Evolutionary conservation across 192 early-diverging fungal genomes (phyloP), one percentile per base, ranked within the genome.

Genomic region (Coemansia sp.): DNA sequence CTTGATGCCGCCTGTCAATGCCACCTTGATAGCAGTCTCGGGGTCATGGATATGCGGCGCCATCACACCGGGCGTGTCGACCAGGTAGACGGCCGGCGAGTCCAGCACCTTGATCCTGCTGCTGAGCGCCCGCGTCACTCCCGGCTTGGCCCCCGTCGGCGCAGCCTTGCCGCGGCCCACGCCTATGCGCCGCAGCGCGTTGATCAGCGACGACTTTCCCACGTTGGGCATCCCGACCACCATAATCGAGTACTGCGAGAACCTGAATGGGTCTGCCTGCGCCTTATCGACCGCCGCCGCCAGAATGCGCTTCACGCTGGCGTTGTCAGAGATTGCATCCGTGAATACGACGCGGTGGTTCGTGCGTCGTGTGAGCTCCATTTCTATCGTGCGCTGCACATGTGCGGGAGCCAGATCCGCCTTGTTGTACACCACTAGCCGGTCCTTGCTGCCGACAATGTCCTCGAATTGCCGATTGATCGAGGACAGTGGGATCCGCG

Each of bases 151-250:
- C 0, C 93, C 94, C 3, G 95, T 95, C 13, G 77, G 81, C 10
- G 91, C 92, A 10, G 91, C 94, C 74, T 96, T 96, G 4, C 88
- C 86, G 29, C 58, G 58, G 64, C 89, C 91, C 7, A 91, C 81
- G 15, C 95, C 94, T 13, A 92, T 69, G 43, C 88, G 73, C 29
- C 96, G 82, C 59, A 98, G 71, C 2, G 93, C 84, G 66, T 98
- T 98, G 62, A 95, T 93, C 51, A 98, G 63, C 25, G 94, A 90
- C 1, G 93, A 94, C 68, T 98, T 98, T 10, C 96, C 96, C 52
- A 98, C 96, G 79, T 98, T 98, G 5, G 96, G 96, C 86, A 96
- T 89, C 6, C 96, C 96, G 3, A 96, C 91, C 2, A 98, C 86
- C 78, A 98, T 90, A 20, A 95, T 81, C 12, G 70, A 64, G 42